Evolutionary conservation across 257 asterid genomes (phyloP), one percentile per base, ranked within the genome.

Genomic region (Nicotiana benthamiana): DNA sequence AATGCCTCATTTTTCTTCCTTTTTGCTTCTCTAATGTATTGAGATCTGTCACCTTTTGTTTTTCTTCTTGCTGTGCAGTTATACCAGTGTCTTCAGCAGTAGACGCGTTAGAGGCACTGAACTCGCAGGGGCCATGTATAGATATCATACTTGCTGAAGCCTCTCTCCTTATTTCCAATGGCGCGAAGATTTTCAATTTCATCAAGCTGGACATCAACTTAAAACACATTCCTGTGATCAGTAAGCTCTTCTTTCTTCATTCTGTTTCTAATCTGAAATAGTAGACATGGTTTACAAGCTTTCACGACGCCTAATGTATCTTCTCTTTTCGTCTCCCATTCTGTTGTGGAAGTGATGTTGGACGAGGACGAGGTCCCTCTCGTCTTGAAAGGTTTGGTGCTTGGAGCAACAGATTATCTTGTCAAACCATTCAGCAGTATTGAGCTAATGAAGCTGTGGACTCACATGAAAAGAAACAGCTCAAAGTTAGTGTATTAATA

Each of bases 371-470:
- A 93, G 84, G 90, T 90, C 1, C 83, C 92, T 1, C 57, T 83
- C 48, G 81, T 90, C 5, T 56, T 87, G 57, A 92, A 92, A 80
- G 97, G 91, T 7, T 48, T 92, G 85, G 87, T 83, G 67, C 89
- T 91, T 52, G 97, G 97, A 82, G 97, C 93, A 51, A 85, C 90
- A 5, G 93, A 91, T 84, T 92, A 90, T 87, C 91, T 90, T 77
- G 83, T 93, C 87, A 93, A 90, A 88, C 95, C 97, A 67, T 80
- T 91, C 40, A 88, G 83, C 24, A 57, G 62, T 9, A 86, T 87
- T 54, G 88, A 75, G 83, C 80, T 89, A 36, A 81, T 86, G 36
- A 83, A 74, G 80, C 79, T 90, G 59, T 84, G 88, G 85, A 81
- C 53, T 56, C 70, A 72, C 82, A 20, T 68, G 27, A 66, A 68